Percentiles rank a stretch among this genome's conserved stretches.
Evolutionary conservation across 176 grass and related monocot genomes (phyloP).

Genomic region (Aegilops sharonensis): DNA sequence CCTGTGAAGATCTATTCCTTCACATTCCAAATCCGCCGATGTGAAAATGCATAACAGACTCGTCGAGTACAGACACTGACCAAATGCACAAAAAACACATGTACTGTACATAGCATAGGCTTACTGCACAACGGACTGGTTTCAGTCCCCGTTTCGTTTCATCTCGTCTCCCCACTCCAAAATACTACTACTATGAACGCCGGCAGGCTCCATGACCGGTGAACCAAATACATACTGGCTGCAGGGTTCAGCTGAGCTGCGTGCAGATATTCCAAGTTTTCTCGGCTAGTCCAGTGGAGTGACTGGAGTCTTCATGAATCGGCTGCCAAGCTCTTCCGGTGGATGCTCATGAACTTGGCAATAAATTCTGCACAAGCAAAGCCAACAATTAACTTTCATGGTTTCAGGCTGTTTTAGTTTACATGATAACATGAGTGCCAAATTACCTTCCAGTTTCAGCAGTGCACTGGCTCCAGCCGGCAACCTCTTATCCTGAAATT

Average conservation of each 20-base stretch:
- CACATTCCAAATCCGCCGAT: neutral
- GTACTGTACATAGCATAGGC: neutral
- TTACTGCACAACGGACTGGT: neutral
- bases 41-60: neutral
- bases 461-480: slow-evolving; percentile 55
- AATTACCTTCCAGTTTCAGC: slow-evolving; percentile 66
- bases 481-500: slow-evolving; percentile 70
- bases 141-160: neutral
- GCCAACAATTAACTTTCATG: neutral
- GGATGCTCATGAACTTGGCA: slow-evolving; percentile 70
- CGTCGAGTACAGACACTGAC: neutral
- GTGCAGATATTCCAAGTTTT: neutral
- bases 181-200: neutral
- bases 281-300: neutral
- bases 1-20: neutral
- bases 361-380: slow-evolving; percentile 46
- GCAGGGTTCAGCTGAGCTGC: neutral
- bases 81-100: neutral
- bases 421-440: neutral
- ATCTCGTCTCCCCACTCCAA: neutral
- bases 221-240: neutral
- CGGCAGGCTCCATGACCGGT: neutral
- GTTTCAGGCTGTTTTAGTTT: neutral
- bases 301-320: slow-evolving; percentile 8
- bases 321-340: slow-evolving; percentile 49